Evolutionary conservation across 805 yeast species (phyloP).

Genomic region (Kodamaea fukazawae): DNA sequence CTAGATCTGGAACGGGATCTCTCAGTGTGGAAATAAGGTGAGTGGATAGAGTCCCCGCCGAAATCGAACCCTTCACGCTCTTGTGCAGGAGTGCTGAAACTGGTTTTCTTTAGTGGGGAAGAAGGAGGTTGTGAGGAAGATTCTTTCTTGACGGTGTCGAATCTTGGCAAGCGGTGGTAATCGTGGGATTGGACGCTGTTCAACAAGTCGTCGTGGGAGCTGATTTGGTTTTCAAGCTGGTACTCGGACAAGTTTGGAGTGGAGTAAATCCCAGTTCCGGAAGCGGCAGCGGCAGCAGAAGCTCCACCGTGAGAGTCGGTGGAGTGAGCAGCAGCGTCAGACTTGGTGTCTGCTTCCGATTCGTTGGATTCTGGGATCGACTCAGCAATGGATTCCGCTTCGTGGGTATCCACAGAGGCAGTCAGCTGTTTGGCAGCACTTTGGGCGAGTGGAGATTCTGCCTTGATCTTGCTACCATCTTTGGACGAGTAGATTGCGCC

Average conservation of each 20-base stretch:
- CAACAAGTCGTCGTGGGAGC: conserved; percentile 35
- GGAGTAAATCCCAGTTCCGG: conserved; percentile 23
- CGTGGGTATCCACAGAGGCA: no score
- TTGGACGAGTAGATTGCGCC: conserved; percentile 26
- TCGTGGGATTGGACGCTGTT: conserved; percentile 36
- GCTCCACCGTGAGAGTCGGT: not conserved
- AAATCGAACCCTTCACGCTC: conserved; percentile 8
- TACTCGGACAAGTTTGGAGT: conserved; percentile 46
- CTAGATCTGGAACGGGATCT: conserved; percentile 30
- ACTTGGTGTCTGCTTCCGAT: not conserved
- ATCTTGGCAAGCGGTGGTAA: conserved; percentile 28
- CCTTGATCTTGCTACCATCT: conserved; percentile 8
- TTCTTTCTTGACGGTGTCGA: not conserved
- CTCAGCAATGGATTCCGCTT: no score
- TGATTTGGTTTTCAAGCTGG: conserved; percentile 40
- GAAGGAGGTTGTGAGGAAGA: conserved; percentile 1
- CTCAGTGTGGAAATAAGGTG: conserved; percentile 35
- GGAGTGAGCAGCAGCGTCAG: not conserved
- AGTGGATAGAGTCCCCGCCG: conserved; percentile 20
- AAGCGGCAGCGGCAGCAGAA: not conserved
- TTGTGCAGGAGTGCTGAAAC: conserved; percentile 10
- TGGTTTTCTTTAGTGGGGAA: conserved; percentile 3
- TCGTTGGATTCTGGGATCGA: not conserved
- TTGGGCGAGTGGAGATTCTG: not conserved
- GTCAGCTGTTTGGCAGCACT: not conserved